A percentile compares a stretch with the other conserved stretches of the same genome.
phyloP scores from a whole-genome alignment of 2,329 filamentous ascomycete genomes.

The Sphaerulina musiva region DNA sequence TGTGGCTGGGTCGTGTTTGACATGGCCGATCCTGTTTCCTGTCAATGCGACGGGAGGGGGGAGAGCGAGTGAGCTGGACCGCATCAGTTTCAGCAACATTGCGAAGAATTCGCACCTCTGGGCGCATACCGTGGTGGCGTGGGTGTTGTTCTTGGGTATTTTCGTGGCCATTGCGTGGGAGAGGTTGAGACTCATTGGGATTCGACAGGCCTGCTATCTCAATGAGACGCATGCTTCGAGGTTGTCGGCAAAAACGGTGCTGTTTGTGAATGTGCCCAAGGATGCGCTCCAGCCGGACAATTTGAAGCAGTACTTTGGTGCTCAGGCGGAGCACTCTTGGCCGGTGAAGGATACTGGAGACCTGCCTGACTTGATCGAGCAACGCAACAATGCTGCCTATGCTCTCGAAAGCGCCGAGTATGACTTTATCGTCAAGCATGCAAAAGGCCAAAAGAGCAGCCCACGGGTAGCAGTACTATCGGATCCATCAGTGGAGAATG shows the following conservation, averaged over 20 bases:
- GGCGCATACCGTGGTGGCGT: conserved; percentile 40
- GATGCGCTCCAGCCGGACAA: conserved; percentile 28
- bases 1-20: conserved; percentile 39
- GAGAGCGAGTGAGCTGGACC: conserved; percentile 29
- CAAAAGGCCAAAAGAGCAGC: conserved; percentile 21
- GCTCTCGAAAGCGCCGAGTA: conserved; percentile 43
- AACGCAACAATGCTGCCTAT: conserved; percentile 39
- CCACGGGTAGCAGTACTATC: background rate
- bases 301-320: conserved; percentile 33
- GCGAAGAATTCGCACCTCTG: conserved; percentile 39
- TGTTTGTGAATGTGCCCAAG: conserved; percentile 43
- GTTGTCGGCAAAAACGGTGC: conserved; percentile 43
- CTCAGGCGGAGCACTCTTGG: conserved; percentile 38
- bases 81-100: conserved; percentile 37
- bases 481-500: conserved; percentile 13
- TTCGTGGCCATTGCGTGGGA: conserved; percentile 42
- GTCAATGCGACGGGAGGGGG: conserved; percentile 40
- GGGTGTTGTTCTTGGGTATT: conserved; percentile 38
- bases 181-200: conserved; percentile 43
- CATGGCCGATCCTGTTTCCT: conserved; percentile 44
- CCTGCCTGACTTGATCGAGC: conserved; percentile 39
- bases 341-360: conserved; percentile 43
- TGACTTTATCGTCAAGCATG: conserved; percentile 37
- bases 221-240: conserved; percentile 40
- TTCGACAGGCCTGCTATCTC: conserved; percentile 44